phyloP scores from a whole-genome alignment of 2,329 filamentous ascomycete genomes.

The Dactylellina haptotyla region DNA sequence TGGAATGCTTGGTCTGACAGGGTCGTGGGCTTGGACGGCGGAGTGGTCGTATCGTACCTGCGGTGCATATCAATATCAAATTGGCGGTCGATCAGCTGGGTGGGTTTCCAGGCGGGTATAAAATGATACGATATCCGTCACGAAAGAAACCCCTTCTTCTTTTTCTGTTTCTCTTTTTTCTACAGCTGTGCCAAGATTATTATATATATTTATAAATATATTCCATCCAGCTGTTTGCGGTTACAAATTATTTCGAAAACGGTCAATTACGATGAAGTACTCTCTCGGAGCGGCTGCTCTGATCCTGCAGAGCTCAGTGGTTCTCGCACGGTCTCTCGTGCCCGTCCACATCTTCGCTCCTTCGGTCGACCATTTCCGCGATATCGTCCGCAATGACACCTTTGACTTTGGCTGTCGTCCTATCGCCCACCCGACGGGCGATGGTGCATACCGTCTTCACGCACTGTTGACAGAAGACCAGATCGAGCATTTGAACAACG shows the following conservation, averaged over 20 bases:
- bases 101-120: not conserved
- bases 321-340: slow-evolving; percentile 15
- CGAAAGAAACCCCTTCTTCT: not conserved
- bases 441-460: slow-evolving; percentile 18
- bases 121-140: not conserved
- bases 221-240: not conserved
- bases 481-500: slow-evolving; percentile 17
- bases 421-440: slow-evolving; percentile 2
- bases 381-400: slow-evolving; percentile 24
- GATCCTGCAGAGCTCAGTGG: slow-evolving; percentile 13
- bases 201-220: too few relatives aligned
- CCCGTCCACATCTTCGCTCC: slow-evolving; percentile 24
- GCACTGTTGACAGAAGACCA: slow-evolving; percentile 24
- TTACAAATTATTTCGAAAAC: not conserved
- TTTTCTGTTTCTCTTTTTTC: too few relatives aligned
- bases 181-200: too few relatives aligned
- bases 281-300: slow-evolving; percentile 1
- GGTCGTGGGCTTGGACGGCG: too few relatives aligned
- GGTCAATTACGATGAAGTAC: slow-evolving; percentile 9
- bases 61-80: not conserved
- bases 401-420: slow-evolving; percentile 18
- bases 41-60: not conserved
- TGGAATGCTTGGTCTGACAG: not conserved
- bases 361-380: slow-evolving; percentile 9
- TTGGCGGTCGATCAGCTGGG: too few relatives aligned